These are phyloP conservation scores for Trametes elegans DNA, from an alignment of 768 basidiomycete genomes.

Conservation along the genomic window DNA sequence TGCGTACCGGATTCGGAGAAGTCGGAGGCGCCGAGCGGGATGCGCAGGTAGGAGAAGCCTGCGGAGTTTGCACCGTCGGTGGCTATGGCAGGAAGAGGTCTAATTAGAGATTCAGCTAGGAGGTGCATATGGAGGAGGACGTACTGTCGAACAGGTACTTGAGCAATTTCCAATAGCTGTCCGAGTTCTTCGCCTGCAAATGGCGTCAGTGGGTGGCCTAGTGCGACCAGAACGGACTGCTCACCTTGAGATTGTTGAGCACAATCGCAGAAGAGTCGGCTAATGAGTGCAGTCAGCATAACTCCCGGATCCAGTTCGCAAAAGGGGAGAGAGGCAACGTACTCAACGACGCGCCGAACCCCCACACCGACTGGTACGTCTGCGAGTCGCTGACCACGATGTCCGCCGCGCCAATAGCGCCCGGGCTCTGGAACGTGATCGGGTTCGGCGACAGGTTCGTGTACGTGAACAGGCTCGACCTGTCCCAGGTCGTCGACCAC, in stretches of 20 bases:
- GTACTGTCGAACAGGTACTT: slow-evolving; percentile 54
- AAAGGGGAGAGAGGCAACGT: slow-evolving; percentile 17
- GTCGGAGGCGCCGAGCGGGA: slow-evolving; percentile 72
- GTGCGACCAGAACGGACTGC: background rate
- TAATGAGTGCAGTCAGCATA: slow-evolving; percentile 27
- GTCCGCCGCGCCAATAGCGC: slow-evolving; percentile 55
- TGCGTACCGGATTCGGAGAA: slow-evolving; percentile 57
- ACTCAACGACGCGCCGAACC: slow-evolving; percentile 71
- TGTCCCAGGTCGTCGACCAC: slow-evolving; percentile 38
- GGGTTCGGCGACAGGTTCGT: slow-evolving; percentile 42
- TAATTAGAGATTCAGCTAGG: background rate
- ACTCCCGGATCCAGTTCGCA: background rate
- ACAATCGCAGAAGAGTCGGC: slow-evolving; percentile 69
- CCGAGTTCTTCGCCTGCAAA: slow-evolving; percentile 45
- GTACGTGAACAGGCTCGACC: slow-evolving; percentile 49
- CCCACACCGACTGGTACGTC: slow-evolving; percentile 58
- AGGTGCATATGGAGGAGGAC: slow-evolving; percentile 1
- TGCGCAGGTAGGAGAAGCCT: slow-evolving; percentile 65
- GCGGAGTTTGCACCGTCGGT: slow-evolving; percentile 61
- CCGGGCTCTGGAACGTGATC: slow-evolving; percentile 57
- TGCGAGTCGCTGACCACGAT: slow-evolving; percentile 56
- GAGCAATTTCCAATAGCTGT: slow-evolving; percentile 58
- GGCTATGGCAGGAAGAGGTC: slow-evolving; percentile 33
- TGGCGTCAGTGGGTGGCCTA: background rate
- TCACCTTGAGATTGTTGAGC: slow-evolving; percentile 64